Conservation (phyloP, 495 filamentous ascomycete species). For the Aspergillus cavernicola region DNA sequence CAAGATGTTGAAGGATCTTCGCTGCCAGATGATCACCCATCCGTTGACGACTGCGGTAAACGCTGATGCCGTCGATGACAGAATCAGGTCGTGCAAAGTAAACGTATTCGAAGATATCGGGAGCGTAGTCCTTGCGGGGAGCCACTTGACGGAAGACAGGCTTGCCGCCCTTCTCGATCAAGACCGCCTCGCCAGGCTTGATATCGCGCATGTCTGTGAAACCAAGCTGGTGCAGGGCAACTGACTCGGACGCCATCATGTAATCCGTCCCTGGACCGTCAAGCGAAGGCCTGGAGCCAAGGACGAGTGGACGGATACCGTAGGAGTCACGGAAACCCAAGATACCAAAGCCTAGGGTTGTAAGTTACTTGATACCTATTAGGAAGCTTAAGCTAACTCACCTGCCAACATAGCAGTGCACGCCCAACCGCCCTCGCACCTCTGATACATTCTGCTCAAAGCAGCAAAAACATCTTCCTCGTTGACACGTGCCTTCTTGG, state of each 20-base stretch:
- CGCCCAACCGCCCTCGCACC: constrained; percentile 81
- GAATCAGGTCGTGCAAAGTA: constrained; percentile 78
- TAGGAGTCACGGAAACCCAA: constrained; percentile 86
- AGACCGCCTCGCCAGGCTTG: constrained; percentile 86
- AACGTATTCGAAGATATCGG: constrained; percentile 92
- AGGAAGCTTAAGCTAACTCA: constrained; percentile 19
- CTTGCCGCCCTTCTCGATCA: constrained; percentile 78
- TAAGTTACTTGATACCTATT: constrained; percentile 13
- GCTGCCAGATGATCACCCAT: constrained; percentile 89
- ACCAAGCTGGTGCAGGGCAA: constrained; percentile 83
- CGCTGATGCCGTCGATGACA: constrained; percentile 88
- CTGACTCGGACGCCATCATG: constrained; percentile 96
- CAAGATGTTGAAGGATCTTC: constrained; percentile 69
- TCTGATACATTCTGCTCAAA: constrained; percentile 68
- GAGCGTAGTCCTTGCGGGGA: constrained; percentile 67
- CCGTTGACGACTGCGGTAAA: constrained; percentile 81
- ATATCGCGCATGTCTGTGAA: constrained; percentile 82
- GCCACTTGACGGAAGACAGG: constrained; percentile 76
- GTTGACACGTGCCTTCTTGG: constrained; percentile 94
- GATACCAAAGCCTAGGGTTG: constrained; percentile 65
- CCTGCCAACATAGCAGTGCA: constrained; percentile 92
- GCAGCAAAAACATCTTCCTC: constrained; percentile 82
- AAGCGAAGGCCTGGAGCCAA: constrained; percentile 71
- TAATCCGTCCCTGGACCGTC: constrained; percentile 74
- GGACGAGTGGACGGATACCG: constrained; percentile 84